Evolutionary conservation across 768 basidiomycete genomes (phyloP).

Genomic region (Mycena metata): DNA sequence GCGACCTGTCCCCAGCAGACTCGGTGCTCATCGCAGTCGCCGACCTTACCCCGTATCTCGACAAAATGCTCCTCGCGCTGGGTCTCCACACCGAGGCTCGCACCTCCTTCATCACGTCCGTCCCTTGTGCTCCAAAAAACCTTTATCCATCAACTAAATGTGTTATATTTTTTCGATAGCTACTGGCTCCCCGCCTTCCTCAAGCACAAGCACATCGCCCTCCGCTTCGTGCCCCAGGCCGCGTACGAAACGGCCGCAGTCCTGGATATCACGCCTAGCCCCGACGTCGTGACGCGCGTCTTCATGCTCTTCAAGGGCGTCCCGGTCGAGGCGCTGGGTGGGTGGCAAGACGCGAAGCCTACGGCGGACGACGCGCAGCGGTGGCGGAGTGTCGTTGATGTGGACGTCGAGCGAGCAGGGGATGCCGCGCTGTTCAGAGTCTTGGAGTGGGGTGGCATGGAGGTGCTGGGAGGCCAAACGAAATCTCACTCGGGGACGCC

Average conservation of each 20-base stretch:
- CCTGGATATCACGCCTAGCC: conserved; percentile 53
- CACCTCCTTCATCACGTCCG: conserved; percentile 62
- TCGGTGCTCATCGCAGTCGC: conserved; percentile 47
- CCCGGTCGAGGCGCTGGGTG: conserved; percentile 31
- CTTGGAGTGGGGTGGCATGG: conserved; percentile 65
- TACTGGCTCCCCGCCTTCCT: conserved; percentile 61
- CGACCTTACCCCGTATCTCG: conserved; percentile 52
- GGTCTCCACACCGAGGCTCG: conserved; percentile 58
- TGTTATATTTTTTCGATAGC: conserved; percentile 38
- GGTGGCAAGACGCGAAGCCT: conserved; percentile 46
- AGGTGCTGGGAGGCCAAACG: conserved; percentile 40
- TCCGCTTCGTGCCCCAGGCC: conserved; percentile 61
- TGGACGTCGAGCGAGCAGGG: conserved; percentile 42
- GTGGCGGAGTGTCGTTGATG: conserved; percentile 54
- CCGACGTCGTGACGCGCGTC: conserved; percentile 59
- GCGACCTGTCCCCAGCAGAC: conserved; percentile 42
- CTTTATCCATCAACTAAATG: background rate
- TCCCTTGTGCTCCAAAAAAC: background rate
- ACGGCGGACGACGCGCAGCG: conserved; percentile 40
- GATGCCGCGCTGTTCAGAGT: conserved; percentile 53
- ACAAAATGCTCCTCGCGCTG: conserved; percentile 48
- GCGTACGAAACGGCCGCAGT: conserved; percentile 57
- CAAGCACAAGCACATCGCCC: conserved; percentile 55
- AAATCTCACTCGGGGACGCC: too few species aligned
- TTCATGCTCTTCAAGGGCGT: conserved; percentile 64